Percentiles rank a stretch among this genome's conserved stretches.
Evolutionary conservation across 176 grass and related monocot genomes (phyloP).

Genomic region (Eremochloa ophiuroides): DNA sequence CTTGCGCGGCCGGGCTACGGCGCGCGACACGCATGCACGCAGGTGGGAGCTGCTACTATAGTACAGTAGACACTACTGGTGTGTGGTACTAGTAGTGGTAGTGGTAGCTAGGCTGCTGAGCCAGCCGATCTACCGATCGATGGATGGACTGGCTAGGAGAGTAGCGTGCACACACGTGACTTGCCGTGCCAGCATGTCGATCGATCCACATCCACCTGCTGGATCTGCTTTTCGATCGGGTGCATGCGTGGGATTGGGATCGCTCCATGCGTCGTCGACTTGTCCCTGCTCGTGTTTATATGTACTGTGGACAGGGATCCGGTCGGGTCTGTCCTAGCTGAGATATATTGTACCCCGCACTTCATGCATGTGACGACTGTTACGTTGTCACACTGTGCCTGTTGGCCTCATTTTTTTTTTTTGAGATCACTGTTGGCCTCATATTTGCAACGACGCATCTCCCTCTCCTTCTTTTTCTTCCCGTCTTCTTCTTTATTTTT

Average conservation of each 20-base stretch:
- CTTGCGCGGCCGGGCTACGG: not conserved
- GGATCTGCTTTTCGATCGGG: not conserved
- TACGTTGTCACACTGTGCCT: not conserved
- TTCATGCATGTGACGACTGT: constrained; percentile 17
- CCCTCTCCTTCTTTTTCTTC: rapidly evolving
- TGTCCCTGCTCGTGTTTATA: constrained; percentile 13
- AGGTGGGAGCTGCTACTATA: not conserved
- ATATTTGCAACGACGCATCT: not conserved
- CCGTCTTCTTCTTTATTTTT: not conserved
- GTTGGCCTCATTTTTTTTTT: too few species aligned
- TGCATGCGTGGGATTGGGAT: not conserved
- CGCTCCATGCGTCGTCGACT: not conserved
- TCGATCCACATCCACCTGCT: not conserved
- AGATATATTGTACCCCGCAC: not conserved
- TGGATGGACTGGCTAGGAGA: not conserved
- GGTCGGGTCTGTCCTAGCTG: not conserved
- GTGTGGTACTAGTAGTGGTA: not conserved
- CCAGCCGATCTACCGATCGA: not conserved
- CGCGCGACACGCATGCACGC: not conserved
- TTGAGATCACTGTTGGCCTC: too few species aligned
- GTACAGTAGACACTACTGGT: too few species aligned
- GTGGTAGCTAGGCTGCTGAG: not conserved
- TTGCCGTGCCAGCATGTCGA: not conserved
- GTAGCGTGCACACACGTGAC: constrained; percentile 21
- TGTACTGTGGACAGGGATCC: constrained; percentile 5